These are phyloP conservation scores for Aureobasidium namibiae DNA, from an alignment of 2,329 filamentous ascomycete genomes.

Conservation along the genomic window DNA sequence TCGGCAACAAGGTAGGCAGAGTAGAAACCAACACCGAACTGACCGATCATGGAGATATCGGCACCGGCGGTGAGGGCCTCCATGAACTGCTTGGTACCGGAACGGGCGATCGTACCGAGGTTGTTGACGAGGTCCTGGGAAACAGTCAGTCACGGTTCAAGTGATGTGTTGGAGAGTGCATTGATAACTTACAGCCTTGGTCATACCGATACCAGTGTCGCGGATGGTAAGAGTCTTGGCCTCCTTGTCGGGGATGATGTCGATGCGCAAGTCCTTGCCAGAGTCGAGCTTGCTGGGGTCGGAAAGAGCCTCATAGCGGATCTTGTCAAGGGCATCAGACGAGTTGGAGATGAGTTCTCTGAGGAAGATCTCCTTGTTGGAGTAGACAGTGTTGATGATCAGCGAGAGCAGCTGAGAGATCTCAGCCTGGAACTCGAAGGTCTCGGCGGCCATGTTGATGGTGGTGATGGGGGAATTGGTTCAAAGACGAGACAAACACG, in stretches of 20 bases:
- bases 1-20: conserved; percentile 99
- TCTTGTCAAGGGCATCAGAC: conserved; percentile 99
- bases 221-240: conserved; percentile 95
- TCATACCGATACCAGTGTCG: conserved; percentile 99
- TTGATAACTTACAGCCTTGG: conserved; percentile 66
- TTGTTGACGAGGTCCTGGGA: conserved; percentile 91
- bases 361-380: conserved; percentile 99
- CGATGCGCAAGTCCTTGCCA: conserved; percentile 96
- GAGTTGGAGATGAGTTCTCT: conserved; percentile 97
- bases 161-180: conserved; percentile 2
- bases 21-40: conserved; percentile 99
- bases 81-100: conserved; percentile 99
- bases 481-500: not conserved
- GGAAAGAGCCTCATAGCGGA: conserved; percentile 95
- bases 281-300: conserved; percentile 96
- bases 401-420: conserved; percentile 99
- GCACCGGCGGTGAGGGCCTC: conserved; percentile 96
- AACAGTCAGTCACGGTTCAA: conserved; percentile 37
- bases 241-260: conserved; percentile 97
- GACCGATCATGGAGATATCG: conserved; percentile 99
- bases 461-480: conserved; percentile 11
- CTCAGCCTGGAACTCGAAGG: conserved; percentile 99
- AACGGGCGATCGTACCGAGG: conserved; percentile 97
- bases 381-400: conserved; percentile 99
- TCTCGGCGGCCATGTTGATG: conserved; percentile 72